A percentile compares a stretch with the other conserved stretches of the same genome.
These are phyloP conservation scores for Lasiosphaeriaceae sp. DNA, from an alignment of 495 filamentous ascomycete species.

Conservation along the genomic window DNA sequence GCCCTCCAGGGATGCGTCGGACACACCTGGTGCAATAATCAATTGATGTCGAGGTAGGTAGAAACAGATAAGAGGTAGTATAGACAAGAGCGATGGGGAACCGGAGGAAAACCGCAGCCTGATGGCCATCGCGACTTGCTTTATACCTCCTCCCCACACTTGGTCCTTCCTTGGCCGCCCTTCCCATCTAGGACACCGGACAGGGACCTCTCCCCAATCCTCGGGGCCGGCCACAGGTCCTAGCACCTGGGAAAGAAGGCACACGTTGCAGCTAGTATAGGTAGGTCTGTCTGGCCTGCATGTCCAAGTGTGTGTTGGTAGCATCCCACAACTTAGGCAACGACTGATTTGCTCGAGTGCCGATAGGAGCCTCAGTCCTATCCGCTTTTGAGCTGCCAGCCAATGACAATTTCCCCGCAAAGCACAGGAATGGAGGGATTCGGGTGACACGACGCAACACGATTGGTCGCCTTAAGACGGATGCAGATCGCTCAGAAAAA, in stretches of 20 bases:
- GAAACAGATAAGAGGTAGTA: not conserved
- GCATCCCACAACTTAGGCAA: too few relatives aligned
- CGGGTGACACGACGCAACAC: slow-evolving; percentile 1
- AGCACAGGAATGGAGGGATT: not conserved
- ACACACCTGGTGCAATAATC: not conserved
- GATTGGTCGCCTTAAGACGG: slow-evolving; percentile 18
- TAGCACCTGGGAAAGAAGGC: too few relatives aligned
- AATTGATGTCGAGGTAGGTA: not conserved
- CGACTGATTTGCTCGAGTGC: not conserved
- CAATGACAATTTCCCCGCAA: not conserved
- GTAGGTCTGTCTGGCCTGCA: too few relatives aligned
- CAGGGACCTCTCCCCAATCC: too few relatives aligned
- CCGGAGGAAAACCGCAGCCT: not conserved
- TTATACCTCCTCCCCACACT: not conserved
- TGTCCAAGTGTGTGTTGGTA: too few relatives aligned
- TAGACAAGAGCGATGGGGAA: not conserved
- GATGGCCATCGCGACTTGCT: not conserved
- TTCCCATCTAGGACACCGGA: too few relatives aligned
- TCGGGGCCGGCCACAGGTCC: too few relatives aligned
- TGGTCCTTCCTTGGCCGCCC: too few relatives aligned
- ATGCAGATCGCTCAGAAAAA: slow-evolving; percentile 6
- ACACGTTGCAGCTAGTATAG: too few relatives aligned
- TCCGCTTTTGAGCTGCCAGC: not conserved
- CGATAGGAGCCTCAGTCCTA: not conserved
- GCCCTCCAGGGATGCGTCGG: not conserved